Evolutionary conservation across 2,329 filamentous ascomycete genomes (phyloP).

Genomic region (Aspergillus pseudotamarii): DNA sequence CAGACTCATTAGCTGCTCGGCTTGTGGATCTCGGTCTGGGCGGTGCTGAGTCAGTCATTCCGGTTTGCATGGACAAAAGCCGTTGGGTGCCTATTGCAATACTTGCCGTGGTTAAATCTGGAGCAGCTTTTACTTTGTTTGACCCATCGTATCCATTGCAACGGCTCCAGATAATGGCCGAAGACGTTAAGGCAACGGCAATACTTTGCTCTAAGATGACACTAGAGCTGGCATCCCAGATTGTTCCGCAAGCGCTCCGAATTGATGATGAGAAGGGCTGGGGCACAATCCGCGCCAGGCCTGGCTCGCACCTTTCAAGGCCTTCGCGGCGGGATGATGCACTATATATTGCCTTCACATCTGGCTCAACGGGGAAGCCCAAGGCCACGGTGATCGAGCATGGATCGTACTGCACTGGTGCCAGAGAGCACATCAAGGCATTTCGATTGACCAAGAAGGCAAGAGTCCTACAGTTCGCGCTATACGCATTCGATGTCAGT

Average conservation of each 20-base stretch:
- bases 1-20: slow-evolving; percentile 14
- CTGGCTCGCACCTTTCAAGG: background rate
- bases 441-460: slow-evolving; percentile 50
- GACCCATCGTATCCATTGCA: background rate
- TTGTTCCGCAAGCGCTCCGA: background rate
- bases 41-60: slow-evolving; percentile 15
- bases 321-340: background rate
- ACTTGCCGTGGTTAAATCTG: background rate
- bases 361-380: slow-evolving; percentile 26
- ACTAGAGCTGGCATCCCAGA: background rate
- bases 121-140: background rate
- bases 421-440: slow-evolving; percentile 21
- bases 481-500: slow-evolving; percentile 43
- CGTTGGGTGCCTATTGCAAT: background rate
- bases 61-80: background rate
- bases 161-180: background rate
- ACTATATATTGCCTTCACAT: background rate
- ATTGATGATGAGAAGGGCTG: background rate
- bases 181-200: background rate
- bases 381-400: slow-evolving; percentile 63
- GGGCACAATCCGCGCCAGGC: too few species aligned
- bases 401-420: slow-evolving; percentile 54
- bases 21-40: slow-evolving; percentile 16
- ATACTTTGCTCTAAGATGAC: background rate
- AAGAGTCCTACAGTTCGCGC: slow-evolving; percentile 38